phyloP scores from a whole-genome alignment of 2,329 filamentous ascomycete genomes.

The Aspergillus costaricaensis region DNA sequence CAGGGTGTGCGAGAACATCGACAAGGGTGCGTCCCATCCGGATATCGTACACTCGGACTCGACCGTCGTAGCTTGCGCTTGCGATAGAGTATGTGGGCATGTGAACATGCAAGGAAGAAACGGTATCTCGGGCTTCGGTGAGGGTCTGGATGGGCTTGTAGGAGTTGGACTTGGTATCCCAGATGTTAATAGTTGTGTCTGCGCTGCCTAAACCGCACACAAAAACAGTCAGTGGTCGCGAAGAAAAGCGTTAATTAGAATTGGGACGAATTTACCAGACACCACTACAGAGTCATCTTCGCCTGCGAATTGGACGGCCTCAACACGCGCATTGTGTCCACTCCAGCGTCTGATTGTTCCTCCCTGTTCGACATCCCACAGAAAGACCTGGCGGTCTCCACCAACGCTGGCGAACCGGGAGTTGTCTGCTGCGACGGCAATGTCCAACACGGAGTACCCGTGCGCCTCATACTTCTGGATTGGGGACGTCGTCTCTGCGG shows the following conservation, averaged over 20 bases:
- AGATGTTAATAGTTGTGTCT: slow-evolving; percentile 46
- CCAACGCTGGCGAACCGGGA: slow-evolving; percentile 82
- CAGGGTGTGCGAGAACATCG: slow-evolving; percentile 66
- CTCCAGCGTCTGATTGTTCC: slow-evolving; percentile 73
- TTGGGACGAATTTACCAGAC: slow-evolving; percentile 46
- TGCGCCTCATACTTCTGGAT: slow-evolving; percentile 90
- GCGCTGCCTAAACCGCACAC: slow-evolving; percentile 37
- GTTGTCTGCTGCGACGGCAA: slow-evolving; percentile 74
- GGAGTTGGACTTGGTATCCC: slow-evolving; percentile 44
- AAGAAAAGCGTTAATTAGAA: not conserved
- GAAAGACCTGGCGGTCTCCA: slow-evolving; percentile 85
- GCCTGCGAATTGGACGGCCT: slow-evolving; percentile 77
- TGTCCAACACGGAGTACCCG: slow-evolving; percentile 85
- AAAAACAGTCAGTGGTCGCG: not conserved
- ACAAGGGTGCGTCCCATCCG: slow-evolving; percentile 70
- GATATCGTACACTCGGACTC: slow-evolving; percentile 79
- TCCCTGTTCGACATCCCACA: slow-evolving; percentile 89
- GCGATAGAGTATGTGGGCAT: slow-evolving; percentile 57
- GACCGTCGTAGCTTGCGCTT: slow-evolving; percentile 79
- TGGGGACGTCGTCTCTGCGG: slow-evolving; percentile 50
- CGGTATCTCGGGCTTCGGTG: slow-evolving; percentile 44
- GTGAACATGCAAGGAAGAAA: slow-evolving; percentile 44
- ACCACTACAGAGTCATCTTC: slow-evolving; percentile 72
- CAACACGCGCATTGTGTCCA: slow-evolving; percentile 73
- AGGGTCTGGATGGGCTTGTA: slow-evolving; percentile 47